Evolutionary conservation across 352 stramenopile species (phyloP).

Genomic region (Globisporangium iwayamae): DNA sequence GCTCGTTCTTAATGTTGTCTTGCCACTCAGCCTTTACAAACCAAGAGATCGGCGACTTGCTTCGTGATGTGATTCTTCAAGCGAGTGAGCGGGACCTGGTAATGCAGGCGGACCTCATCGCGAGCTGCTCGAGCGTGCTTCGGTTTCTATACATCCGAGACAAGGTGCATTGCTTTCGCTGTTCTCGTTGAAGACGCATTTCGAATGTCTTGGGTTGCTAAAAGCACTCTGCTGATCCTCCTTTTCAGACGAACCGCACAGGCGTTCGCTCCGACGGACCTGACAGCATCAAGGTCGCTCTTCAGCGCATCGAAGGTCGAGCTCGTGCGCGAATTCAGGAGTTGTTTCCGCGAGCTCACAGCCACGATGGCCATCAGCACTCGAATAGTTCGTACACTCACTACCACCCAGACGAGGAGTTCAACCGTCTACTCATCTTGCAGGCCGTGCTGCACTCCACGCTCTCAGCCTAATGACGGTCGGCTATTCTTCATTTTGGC

Average conservation of each 20-base stretch:
- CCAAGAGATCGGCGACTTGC: conserved; percentile 21
- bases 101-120: conserved; percentile 54
- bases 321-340: conserved; percentile 33
- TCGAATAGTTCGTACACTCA: neutral
- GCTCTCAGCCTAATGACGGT: conserved; percentile 16
- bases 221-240: neutral
- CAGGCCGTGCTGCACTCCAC: conserved; percentile 43
- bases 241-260: conserved; percentile 28
- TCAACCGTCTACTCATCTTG: conserved; percentile 41
- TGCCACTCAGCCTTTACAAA: conserved; percentile 16
- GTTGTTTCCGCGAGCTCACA: conserved; percentile 5
- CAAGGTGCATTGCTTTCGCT: conserved; percentile 28
- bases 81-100: conserved; percentile 58
- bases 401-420: conserved; percentile 10
- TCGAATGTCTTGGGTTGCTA: neutral
- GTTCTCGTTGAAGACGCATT: neutral
- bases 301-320: conserved; percentile 28
- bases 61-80: conserved; percentile 32
- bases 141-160: conserved; percentile 65
- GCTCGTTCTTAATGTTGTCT: neutral
- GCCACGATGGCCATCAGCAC: neutral
- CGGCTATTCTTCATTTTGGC: neutral
- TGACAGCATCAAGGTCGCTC: conserved; percentile 13
- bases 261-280: conserved; percentile 23
- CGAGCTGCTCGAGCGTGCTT: conserved; percentile 62